A percentile compares a stretch with the other conserved stretches of the same genome.
phyloP scores from a whole-genome alignment of 352 stramenopile species.

The Phytophthora chlamydospora region DNA sequence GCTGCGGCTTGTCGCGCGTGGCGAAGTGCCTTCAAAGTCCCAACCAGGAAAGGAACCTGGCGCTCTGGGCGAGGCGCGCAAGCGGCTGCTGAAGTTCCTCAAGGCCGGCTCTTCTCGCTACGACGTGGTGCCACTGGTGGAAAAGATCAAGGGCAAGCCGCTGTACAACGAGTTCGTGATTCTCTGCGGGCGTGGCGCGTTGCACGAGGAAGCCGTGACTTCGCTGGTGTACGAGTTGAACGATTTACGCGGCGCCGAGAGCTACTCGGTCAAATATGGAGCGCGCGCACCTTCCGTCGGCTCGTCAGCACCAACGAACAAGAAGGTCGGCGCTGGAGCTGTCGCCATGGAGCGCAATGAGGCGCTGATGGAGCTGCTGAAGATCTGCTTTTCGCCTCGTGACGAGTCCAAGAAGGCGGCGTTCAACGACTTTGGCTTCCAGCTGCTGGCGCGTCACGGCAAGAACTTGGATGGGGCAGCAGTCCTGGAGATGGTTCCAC shows the following conservation, averaged over 20 bases:
- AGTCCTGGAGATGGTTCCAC: constrained; percentile 71
- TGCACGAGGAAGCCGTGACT: constrained; percentile 81
- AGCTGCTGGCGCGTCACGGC: constrained; percentile 77
- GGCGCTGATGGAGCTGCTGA: constrained; percentile 76
- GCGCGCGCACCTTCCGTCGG: constrained; percentile 26
- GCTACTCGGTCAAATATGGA: constrained; percentile 86
- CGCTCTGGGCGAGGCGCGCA: constrained; percentile 73
- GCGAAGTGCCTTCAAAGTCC: constrained; percentile 83
- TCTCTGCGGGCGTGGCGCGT: constrained; percentile 75
- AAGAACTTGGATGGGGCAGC: constrained; percentile 78
- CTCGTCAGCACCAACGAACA: constrained; percentile 33
- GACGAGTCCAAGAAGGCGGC: constrained; percentile 83
- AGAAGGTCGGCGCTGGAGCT: constrained; percentile 39
- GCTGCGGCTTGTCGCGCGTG: constrained; percentile 68
- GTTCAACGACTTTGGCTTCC: constrained; percentile 82
- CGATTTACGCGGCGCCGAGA: constrained; percentile 80
- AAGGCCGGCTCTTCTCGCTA: constrained; percentile 81
- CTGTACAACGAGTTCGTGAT: constrained; percentile 90
- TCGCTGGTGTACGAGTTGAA: constrained; percentile 83
- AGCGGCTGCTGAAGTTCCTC: constrained; percentile 82
- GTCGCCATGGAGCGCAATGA: constrained; percentile 61
- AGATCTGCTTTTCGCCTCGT: constrained; percentile 79
- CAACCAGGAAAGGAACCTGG: constrained; percentile 80
- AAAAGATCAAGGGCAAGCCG: constrained; percentile 77
- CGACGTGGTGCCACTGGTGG: constrained; percentile 70